Evolutionary conservation across 2,329 filamentous ascomycete species (phyloP).

Genomic region (Chaetomium sp.): DNA sequence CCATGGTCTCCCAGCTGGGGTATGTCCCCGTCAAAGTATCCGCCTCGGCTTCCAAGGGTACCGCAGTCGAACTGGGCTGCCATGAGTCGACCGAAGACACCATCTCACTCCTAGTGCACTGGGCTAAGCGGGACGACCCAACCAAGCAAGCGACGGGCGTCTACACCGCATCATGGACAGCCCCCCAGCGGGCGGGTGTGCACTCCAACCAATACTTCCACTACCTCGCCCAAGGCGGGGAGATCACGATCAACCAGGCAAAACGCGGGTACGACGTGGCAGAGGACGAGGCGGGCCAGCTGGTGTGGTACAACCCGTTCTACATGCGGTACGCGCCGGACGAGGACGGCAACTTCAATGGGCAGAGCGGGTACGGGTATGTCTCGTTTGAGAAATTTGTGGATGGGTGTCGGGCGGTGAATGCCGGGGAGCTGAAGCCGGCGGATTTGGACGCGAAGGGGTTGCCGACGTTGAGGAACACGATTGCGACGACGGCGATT

Average conservation of each 20-base stretch:
- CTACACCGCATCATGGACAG: constrained; percentile 92
- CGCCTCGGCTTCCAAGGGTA: constrained; percentile 69
- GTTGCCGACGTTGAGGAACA: constrained; percentile 80
- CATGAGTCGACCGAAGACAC: constrained; percentile 81
- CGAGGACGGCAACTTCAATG: constrained; percentile 89
- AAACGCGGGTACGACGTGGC: constrained; percentile 93
- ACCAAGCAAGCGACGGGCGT: constrained; percentile 74
- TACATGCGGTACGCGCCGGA: constrained; percentile 94
- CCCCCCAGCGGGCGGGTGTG: constrained; percentile 86
- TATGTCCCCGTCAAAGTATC: constrained; percentile 75
- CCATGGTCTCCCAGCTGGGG: constrained; percentile 69
- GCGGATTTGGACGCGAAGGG: constrained; percentile 73
- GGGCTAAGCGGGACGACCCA: constrained; percentile 66
- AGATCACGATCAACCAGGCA: constrained; percentile 85
- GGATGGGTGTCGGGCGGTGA: constrained; percentile 73
- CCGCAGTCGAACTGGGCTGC: constrained; percentile 73
- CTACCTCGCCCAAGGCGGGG: constrained; percentile 77
- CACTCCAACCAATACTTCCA: constrained; percentile 98
- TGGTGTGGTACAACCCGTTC: constrained; percentile 90
- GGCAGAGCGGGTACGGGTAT: constrained; percentile 88
- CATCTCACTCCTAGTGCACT: constrained; percentile 83
- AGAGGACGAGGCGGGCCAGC: constrained; percentile 62
- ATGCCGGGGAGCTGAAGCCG: constrained; percentile 64
- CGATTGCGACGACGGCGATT: constrained; percentile 85
- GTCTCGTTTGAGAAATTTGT: constrained; percentile 95